Percentiles rank a stretch among this genome's conserved stretches.
Conservation (phyloP, 139 green algal genomes). For the Eudorina sp. region DNA sequence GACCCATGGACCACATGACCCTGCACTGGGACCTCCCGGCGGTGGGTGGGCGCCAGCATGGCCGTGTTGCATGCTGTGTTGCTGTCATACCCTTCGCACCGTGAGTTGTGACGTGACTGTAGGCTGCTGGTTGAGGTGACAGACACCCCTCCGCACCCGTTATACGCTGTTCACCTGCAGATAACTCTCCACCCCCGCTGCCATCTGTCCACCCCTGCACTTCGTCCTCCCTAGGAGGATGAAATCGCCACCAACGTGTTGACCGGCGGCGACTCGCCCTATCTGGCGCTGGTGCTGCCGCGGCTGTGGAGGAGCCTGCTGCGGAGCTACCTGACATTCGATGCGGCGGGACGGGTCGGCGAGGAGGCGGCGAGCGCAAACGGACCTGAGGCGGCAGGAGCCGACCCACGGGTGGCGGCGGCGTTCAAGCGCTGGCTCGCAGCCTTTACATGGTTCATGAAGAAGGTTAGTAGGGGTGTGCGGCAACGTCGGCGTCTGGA, state of each 20-base stretch:
- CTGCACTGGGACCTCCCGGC: slow-evolving; percentile 61
- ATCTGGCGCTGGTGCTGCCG: slow-evolving; percentile 72
- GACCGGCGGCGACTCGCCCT: slow-evolving; percentile 70
- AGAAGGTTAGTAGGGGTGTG: slow-evolving; percentile 52
- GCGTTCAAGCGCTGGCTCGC: slow-evolving; percentile 57
- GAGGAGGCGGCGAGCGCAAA: neutral
- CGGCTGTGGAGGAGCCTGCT: slow-evolving; percentile 26
- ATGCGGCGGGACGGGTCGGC: neutral
- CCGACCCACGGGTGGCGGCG: neutral
- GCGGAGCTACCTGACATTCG: slow-evolving; percentile 28
- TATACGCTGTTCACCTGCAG: too few species aligned
- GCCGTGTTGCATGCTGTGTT: too few species aligned
- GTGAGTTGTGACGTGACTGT: too few species aligned
- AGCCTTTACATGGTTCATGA: slow-evolving; percentile 69
- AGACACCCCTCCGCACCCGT: too few species aligned
- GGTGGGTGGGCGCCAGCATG: slow-evolving; percentile 47
- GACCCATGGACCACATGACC: slow-evolving; percentile 83
- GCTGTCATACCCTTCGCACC: too few species aligned
- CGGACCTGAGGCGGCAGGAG: neutral
- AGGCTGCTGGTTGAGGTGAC: too few species aligned
- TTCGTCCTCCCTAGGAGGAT: slow-evolving; percentile 69
- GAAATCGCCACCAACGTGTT: slow-evolving; percentile 75
- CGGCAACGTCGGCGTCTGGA: neutral
- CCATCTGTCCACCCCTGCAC: neutral
- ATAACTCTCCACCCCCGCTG: neutral